Conservation (phyloP, 495 filamentous ascomycete genomes). For the Penicillium flavigenum region DNA sequence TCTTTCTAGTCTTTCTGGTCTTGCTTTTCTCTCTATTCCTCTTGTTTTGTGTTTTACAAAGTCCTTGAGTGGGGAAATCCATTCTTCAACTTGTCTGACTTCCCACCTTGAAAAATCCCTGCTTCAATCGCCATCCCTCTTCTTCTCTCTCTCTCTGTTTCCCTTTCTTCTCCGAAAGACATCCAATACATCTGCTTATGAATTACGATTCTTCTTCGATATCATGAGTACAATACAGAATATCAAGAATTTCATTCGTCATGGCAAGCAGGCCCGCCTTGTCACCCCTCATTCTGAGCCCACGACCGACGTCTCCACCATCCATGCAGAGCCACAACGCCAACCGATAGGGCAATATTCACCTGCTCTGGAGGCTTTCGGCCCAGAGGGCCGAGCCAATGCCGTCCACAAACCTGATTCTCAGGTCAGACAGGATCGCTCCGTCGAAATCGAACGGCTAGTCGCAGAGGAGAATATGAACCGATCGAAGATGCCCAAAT, state of each 20-base stretch:
- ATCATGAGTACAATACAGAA: conserved; percentile 81
- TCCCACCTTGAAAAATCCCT: conserved; percentile 36
- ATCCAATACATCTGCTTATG: neutral
- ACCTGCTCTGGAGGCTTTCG: conserved; percentile 55
- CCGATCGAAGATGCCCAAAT: conserved; percentile 81
- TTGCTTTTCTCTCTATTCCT: neutral
- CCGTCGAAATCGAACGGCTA: conserved; percentile 69
- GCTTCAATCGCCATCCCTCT: conserved; percentile 62
- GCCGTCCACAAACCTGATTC: conserved; percentile 55
- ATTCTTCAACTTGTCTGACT: neutral
- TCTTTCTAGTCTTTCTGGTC: neutral
- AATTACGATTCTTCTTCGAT: neutral
- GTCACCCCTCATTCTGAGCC: conserved; percentile 63
- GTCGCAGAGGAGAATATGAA: conserved; percentile 86
- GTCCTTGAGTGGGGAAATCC: neutral
- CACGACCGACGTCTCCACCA: conserved; percentile 64
- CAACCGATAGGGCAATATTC: conserved; percentile 51
- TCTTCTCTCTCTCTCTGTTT: conserved; percentile 2
- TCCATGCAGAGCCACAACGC: conserved; percentile 65
- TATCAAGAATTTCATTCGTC: conserved; percentile 96
- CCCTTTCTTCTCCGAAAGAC: conserved; percentile 4
- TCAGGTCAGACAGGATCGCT: conserved; percentile 47
- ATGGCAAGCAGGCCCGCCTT: conserved; percentile 90
- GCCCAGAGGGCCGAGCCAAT: conserved; percentile 47
- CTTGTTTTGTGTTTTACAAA: neutral